phyloP scores from a whole-genome alignment of 2,329 filamentous ascomycete genomes.

The Hypoxylon sp. region DNA sequence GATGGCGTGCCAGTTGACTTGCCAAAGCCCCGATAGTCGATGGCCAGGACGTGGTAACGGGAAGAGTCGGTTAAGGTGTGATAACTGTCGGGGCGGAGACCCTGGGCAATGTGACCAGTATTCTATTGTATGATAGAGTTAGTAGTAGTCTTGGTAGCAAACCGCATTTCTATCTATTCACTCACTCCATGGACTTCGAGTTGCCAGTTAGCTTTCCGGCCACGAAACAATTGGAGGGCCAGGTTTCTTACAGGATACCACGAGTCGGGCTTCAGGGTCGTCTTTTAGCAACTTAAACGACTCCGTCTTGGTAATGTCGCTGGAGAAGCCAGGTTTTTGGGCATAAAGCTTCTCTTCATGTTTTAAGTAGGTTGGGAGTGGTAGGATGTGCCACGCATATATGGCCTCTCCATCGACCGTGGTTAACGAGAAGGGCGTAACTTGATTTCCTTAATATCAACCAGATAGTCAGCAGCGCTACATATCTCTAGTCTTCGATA shows the following conservation, averaged over 20 bases:
- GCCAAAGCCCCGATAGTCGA: conserved; percentile 93
- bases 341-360: conserved; percentile 75
- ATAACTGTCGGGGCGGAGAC: conserved; percentile 81
- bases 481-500: conserved; percentile 5
- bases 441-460: conserved; percentile 78
- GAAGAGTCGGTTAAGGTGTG: conserved; percentile 81
- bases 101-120: conserved; percentile 87
- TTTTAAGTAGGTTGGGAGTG: conserved; percentile 80
- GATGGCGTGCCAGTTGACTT: conserved; percentile 83
- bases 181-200: conserved; percentile 73
- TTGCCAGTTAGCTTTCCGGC: conserved; percentile 34
- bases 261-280: conserved; percentile 73
- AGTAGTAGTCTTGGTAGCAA: conserved; percentile 50
- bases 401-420: conserved; percentile 83
- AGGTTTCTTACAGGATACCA: conserved; percentile 71
- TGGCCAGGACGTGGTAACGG: conserved; percentile 83
- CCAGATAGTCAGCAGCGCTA: conserved; percentile 3
- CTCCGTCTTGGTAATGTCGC: conserved; percentile 69
- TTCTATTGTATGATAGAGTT: conserved; percentile 71
- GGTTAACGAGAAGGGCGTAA: conserved; percentile 84
- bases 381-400: conserved; percentile 93
- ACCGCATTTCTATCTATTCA: conserved; percentile 14
- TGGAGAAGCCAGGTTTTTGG: conserved; percentile 64
- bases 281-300: conserved; percentile 74
- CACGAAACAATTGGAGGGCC: not conserved